These are phyloP conservation scores for Lyophyllum decastes DNA, from an alignment of 768 basidiomycete genomes.

Conservation along the genomic window DNA sequence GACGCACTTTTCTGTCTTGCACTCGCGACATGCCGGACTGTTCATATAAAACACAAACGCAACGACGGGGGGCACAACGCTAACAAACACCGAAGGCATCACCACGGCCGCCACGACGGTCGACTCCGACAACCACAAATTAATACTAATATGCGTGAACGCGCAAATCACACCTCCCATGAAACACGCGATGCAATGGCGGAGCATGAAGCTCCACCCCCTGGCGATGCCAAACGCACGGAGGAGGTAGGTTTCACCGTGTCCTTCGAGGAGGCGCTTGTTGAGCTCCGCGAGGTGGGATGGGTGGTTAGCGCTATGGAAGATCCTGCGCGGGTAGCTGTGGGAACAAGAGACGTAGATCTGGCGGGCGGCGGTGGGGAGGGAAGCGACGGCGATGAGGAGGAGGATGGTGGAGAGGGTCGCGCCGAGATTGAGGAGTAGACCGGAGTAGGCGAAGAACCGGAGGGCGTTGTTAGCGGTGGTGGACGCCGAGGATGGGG, in stretches of 20 bases:
- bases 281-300: constrained; percentile 15
- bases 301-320: constrained; percentile 7
- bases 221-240: constrained; percentile 22
- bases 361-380: constrained; percentile 21
- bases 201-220: constrained; percentile 18
- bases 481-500: background rate
- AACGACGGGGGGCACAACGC: constrained; percentile 16
- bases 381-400: constrained; percentile 22
- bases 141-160: constrained; percentile 15
- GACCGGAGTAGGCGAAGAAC: constrained; percentile 21
- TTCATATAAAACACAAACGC: constrained; percentile 20
- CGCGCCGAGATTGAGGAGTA: constrained; percentile 22
- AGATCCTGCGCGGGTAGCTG: constrained; percentile 18
- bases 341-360: constrained; percentile 20
- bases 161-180: constrained; percentile 16
- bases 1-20: constrained; percentile 14
- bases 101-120: constrained; percentile 16
- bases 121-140: constrained; percentile 15
- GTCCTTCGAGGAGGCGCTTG: constrained; percentile 12
- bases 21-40: constrained; percentile 14
- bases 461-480: constrained; percentile 14
- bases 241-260: constrained; percentile 22
- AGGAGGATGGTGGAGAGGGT: constrained; percentile 23
- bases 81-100: constrained; percentile 15
- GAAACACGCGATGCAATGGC: constrained; percentile 20